These are phyloP conservation scores for Chlamydomonas eustigma DNA, from an alignment of 139 green algal genomes.

Conservation along the genomic window DNA sequence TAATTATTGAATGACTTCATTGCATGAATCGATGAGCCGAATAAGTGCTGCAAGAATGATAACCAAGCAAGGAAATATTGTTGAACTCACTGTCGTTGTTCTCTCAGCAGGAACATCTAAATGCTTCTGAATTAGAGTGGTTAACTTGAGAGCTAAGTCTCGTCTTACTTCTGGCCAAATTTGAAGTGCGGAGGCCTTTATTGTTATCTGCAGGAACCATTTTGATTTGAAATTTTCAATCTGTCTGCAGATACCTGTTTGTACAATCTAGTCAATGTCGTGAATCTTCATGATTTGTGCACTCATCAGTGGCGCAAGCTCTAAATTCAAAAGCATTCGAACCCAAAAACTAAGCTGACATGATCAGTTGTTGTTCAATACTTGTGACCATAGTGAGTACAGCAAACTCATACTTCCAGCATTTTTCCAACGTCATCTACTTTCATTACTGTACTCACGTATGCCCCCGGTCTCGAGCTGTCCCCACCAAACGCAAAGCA, in stretches of 20 bases:
- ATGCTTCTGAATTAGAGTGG: background rate
- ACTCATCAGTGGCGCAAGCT: no score
- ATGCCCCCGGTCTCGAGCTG: background rate
- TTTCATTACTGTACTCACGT: slow-evolving; percentile 7
- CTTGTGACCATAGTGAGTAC: no score
- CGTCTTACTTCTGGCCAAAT: slow-evolving; percentile 17
- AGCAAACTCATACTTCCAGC: no score
- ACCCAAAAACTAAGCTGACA: no score
- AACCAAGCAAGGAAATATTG: no score
- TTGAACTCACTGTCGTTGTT: background rate
- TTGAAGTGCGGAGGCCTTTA: slow-evolving; percentile 18
- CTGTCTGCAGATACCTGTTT: background rate
- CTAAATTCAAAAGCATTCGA: no score
- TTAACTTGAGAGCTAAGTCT: slow-evolving; percentile 14
- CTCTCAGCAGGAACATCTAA: background rate
- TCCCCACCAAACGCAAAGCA: slow-evolving; percentile 23
- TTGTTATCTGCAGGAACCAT: slow-evolving; percentile 4
- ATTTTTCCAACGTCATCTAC: background rate
- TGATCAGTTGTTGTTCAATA: no score
- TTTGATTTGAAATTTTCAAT: background rate
- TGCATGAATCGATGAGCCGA: background rate
- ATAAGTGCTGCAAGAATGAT: background rate
- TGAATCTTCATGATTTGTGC: no score
- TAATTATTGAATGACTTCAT: background rate
- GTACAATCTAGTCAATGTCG: no score